These are phyloP conservation scores for Didymella sp. DNA, from an alignment of 2,329 filamentous ascomycete species.

Conservation along the genomic window DNA sequence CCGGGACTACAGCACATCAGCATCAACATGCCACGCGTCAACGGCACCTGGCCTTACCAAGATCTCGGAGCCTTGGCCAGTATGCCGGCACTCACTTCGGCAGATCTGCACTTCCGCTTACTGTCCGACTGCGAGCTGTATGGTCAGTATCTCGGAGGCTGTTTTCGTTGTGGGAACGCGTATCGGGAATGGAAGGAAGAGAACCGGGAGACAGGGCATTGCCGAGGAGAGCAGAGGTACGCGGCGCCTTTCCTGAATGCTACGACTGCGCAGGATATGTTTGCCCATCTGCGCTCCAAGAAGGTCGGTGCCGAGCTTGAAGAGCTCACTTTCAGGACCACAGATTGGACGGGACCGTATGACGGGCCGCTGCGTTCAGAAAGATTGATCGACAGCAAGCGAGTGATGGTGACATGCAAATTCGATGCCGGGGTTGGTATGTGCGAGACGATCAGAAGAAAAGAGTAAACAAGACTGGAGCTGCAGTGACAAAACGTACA, in stretches of 20 bases:
- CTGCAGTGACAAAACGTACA: no score
- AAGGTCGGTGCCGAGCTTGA: not conserved
- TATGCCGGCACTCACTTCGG: not conserved
- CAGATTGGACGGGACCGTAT: not conserved
- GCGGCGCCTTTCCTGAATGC: not conserved
- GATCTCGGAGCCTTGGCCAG: slow-evolving; percentile 1
- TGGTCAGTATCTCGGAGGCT: not conserved
- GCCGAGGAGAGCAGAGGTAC: not conserved
- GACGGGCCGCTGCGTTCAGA: not conserved
- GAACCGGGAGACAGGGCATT: not conserved
- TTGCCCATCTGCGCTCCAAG: not conserved
- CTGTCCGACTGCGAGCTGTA: not conserved
- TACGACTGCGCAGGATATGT: not conserved
- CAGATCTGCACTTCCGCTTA: slow-evolving; percentile 2
- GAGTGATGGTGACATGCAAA: not conserved
- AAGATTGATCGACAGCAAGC: not conserved
- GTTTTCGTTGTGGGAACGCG: not conserved
- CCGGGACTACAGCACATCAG: slow-evolving; percentile 14
- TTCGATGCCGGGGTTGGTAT: not conserved
- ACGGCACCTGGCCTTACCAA: slow-evolving; percentile 25
- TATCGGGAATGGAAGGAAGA: not conserved
- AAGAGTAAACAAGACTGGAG: no score
- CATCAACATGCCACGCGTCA: slow-evolving; percentile 21
- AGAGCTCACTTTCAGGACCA: not conserved
- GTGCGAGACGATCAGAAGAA: not conserved